Evolutionary conservation across 345 rosid genomes (phyloP), one percentile per base, ranked within the genome.

Genomic region (Gossypium stocksii): DNA sequence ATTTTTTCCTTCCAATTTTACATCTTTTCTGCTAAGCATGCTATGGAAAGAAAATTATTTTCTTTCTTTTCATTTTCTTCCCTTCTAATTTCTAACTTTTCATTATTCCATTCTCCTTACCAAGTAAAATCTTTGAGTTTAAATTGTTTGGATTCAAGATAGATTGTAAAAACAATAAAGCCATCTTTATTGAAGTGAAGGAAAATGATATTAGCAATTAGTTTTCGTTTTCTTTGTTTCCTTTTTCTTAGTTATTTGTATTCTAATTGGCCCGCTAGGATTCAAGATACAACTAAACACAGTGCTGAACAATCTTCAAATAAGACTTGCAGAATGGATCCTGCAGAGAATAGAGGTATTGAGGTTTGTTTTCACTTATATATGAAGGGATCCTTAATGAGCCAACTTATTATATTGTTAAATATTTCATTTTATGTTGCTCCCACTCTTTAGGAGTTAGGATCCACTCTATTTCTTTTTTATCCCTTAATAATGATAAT

Each of bases 341-440:
- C 75, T 23, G 56, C 46, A 45, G 75, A 41, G 45, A 72, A 61
- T n/a, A 61, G 27, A 73, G 76, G 69, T 73, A 73, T 60, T 34
- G 44, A 60, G 56, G 23, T 25, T 48, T 73, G 48, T 48, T 59
- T 73, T 61, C 64, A 61, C 29, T 46, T 25, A 22, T 34, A 34
- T 34, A 4, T 8, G 23, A 46, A 25, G 29, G 63, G 41, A 7
- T 54, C 41, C 14, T n/a, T 15, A 6, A 56, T 38, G 13, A 54
- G 56, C 13, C 7, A 22, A 25, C 71, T 68, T 14, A 25, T 68
- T 49, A 68, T 23, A 25, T 49, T 65, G 11, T 29, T n/a, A 25
- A 3, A 68, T 16, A 68, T 16, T 25, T 49, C 22, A 67, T 67
- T 20, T 20, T 19, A n/a, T 10, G 25, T n/a, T 54, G 59, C 25